Evolutionary conservation across 495 filamentous ascomycete species (phyloP).

Genomic region (Daldinia vernicosa): DNA sequence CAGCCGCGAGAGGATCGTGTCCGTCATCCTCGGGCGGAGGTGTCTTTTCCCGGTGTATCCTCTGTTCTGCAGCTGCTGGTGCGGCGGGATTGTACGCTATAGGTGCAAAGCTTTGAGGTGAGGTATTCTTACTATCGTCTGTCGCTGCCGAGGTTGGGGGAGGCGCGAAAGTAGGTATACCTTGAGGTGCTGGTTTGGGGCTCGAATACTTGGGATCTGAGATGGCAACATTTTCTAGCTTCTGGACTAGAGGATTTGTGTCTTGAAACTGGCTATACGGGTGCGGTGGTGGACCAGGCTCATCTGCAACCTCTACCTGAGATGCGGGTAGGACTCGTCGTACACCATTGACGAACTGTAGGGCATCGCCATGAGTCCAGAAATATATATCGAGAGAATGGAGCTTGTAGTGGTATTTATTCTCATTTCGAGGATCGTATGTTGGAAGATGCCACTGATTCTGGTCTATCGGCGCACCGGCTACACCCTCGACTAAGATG

Average conservation of each 20-base stretch:
- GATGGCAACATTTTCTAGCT: conserved; percentile 83
- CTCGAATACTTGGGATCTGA: conserved; percentile 57
- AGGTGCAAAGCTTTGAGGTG: conserved; percentile 67
- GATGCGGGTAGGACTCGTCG: conserved; percentile 65
- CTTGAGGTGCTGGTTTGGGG: conserved; percentile 51
- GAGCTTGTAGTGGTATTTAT: conserved; percentile 75
- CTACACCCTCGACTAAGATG: conserved; percentile 71
- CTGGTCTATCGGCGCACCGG: conserved; percentile 48
- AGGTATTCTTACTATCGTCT: conserved; percentile 46
- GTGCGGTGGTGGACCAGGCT: conserved; percentile 58
- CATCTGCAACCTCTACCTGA: conserved; percentile 68
- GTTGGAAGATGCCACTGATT: conserved; percentile 82
- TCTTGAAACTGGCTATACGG: conserved; percentile 51
- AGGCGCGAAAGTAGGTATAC: conserved; percentile 50
- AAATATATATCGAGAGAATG: conserved; percentile 91
- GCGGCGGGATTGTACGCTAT: conserved; percentile 92
- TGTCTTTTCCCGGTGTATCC: conserved; percentile 87
- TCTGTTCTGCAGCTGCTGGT: conserved; percentile 82
- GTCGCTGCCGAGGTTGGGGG: conserved; percentile 50
- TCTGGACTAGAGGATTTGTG: conserved; percentile 82
- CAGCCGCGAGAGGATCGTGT: conserved; percentile 76
- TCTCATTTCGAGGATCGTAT: conserved; percentile 72
- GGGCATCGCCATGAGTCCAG: conserved; percentile 80
- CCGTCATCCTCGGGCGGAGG: conserved; percentile 76
- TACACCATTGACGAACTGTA: conserved; percentile 73